Evolutionary conservation across 1,284 basidiomycete species (phyloP), one percentile per base, ranked within the genome.

Genomic region (Xerocomus minutiporus): DNA sequence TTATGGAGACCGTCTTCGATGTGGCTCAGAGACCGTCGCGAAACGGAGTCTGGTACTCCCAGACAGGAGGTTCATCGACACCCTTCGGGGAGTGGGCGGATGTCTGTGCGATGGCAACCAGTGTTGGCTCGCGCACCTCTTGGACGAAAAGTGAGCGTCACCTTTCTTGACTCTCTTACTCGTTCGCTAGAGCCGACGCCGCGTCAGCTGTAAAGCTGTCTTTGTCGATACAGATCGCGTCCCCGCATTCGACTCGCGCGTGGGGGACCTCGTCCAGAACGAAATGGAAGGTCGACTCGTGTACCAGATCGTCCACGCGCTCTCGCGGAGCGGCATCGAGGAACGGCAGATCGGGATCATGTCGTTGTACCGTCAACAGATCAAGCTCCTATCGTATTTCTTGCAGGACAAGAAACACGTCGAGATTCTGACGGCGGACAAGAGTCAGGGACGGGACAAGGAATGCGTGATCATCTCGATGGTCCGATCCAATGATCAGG

Each of bases 371-470:
- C 83, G 95, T 1, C 95, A 98, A 62, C 97, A 99, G 68, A 86
- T 95, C 73, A 97, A 97, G 72, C 77, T 95, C 0, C 71, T 94
- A 54, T 75, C 80, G 5, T 71, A 85, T 62, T 61, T 84, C 53
- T 65, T 92, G 59, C 70, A 77, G 34, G 70, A 69, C 20, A 72
- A 73, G 48, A 72, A 74, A 46, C 76, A 74, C 2, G 75, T 99
- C 26, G 97, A 99, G 68, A 83, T 97, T 49, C 74, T 98, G 52
- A 99, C 96, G 0, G 96, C 95, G 4, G 97, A 99, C 72, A 88
- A 86, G 51, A 93, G 90, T 68, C 96, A 99, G 71, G 97, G 97
- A 0, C 77, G 97, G 43, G 97, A 99, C 73, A 99, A 99, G 70
- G 91, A 94, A 46, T 93, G 91, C 62, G 86, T 99, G 56, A 77